phyloP scores from a whole-genome alignment of 2,329 filamentous ascomycete species.

The Pseudogymnoascus sp. region DNA sequence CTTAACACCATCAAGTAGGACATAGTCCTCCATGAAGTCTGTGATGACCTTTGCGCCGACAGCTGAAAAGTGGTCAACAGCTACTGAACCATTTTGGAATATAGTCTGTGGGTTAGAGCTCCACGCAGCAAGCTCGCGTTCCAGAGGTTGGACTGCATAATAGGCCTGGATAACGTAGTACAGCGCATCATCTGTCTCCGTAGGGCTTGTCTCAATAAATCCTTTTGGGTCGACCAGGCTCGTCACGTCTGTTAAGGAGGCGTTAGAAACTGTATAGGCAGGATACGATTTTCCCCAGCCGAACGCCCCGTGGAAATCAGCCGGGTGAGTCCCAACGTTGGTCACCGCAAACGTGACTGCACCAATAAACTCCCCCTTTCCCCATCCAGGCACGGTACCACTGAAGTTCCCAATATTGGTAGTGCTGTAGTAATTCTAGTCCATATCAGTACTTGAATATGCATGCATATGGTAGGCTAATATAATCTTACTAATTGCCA shows the following conservation, averaged over 20 bases:
- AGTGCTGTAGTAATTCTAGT: too few relatives aligned
- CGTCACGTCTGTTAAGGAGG: not conserved
- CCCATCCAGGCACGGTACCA: too few relatives aligned
- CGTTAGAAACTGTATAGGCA: not conserved
- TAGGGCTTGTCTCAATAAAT: not conserved
- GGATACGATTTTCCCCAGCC: too few relatives aligned
- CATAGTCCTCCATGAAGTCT: constrained; percentile 34
- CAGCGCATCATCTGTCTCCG: not conserved
- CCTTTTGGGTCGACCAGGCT: not conserved
- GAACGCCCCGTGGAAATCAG: too few relatives aligned
- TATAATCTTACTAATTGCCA: too few relatives aligned
- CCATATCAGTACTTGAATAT: too few relatives aligned
- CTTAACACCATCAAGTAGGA: constrained; percentile 28
- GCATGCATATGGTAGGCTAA: too few relatives aligned
- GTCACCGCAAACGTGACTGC: too few relatives aligned
- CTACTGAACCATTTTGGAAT: constrained; percentile 32
- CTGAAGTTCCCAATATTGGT: too few relatives aligned
- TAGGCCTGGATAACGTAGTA: constrained; percentile 10
- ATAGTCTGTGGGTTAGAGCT: constrained; percentile 20
- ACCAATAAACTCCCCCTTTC: too few relatives aligned
- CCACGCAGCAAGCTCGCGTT: constrained; percentile 27
- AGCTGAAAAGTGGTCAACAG: constrained; percentile 33
- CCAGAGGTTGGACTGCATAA: constrained; percentile 20
- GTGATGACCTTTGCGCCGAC: constrained; percentile 31
- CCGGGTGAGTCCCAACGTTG: too few relatives aligned